phyloP scores from a whole-genome alignment of 2,329 filamentous ascomycete genomes.

The Botrytis deweyae region DNA sequence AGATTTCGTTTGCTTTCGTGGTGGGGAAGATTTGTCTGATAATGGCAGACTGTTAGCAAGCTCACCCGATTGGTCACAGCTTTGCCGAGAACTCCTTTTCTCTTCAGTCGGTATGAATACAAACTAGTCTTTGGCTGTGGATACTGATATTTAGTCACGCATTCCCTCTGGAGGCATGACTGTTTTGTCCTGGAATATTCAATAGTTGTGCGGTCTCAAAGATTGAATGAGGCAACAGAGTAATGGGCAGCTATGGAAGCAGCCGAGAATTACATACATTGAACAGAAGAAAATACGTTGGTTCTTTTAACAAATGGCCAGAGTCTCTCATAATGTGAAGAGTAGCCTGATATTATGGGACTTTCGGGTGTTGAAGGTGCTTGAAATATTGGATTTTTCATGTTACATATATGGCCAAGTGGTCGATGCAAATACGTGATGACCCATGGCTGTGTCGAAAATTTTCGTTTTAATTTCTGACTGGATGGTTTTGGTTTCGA shows the following conservation, averaged over 20 bases:
- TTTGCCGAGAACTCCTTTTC: background rate
- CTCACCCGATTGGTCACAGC: background rate
- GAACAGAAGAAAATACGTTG: background rate
- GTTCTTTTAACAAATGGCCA: too few species aligned
- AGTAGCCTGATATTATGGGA: too few species aligned
- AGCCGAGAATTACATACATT: background rate
- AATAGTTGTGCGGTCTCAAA: background rate
- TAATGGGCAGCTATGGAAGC: background rate
- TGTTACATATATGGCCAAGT: too few species aligned
- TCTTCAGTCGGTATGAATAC: too few species aligned
- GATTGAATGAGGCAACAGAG: background rate
- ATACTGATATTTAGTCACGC: background rate
- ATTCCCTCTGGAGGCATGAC: rapidly evolving
- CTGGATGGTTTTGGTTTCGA: too few species aligned
- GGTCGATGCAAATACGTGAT: too few species aligned
- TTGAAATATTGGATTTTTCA: too few species aligned
- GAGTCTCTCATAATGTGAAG: too few species aligned
- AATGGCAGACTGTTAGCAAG: background rate
- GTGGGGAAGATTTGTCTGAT: background rate
- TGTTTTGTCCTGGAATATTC: background rate
- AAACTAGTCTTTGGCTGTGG: background rate
- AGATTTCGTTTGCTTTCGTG: background rate
- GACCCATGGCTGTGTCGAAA: too few species aligned
- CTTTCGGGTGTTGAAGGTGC: too few species aligned
- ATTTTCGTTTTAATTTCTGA: too few species aligned